Percentiles rank a stretch among this genome's conserved stretches.
Conservation (phyloP, 2,329 filamentous ascomycete species). For the Coniella vitis region DNA sequence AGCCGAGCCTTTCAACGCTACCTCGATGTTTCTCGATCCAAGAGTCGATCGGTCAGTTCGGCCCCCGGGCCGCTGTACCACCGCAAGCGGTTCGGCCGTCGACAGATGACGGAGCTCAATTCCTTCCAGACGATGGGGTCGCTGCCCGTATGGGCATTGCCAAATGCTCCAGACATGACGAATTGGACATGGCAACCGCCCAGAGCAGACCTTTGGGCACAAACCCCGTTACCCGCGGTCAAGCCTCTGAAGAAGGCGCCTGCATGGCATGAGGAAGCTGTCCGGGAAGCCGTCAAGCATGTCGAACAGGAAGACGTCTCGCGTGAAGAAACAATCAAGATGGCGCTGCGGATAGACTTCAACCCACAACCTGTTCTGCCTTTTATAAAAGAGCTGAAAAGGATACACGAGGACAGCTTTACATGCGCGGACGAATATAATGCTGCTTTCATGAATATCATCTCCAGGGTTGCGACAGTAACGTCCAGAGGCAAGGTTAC, state of each 20-base stretch:
- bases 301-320: not conserved
- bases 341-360: not conserved
- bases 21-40: slow-evolving; percentile 27
- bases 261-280: not conserved
- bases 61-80: slow-evolving; percentile 49
- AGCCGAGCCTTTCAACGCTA: slow-evolving; percentile 42
- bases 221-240: not conserved
- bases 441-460: not conserved
- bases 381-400: slow-evolving; percentile 23
- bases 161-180: slow-evolving; percentile 35
- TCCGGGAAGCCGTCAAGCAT: not conserved
- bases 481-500: slow-evolving; percentile 5
- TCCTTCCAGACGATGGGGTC: slow-evolving; percentile 32
- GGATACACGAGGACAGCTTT: not conserved
- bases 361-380: not conserved
- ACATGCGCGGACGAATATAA: not conserved
- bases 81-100: slow-evolving; percentile 44
- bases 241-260: not conserved
- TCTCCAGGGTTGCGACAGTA: not conserved
- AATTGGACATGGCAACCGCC: slow-evolving; percentile 49
- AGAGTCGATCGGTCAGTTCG: slow-evolving; percentile 29
- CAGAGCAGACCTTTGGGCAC: slow-evolving; percentile 8
- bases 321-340: no score
- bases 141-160: slow-evolving; percentile 40
- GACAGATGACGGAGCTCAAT: slow-evolving; percentile 45